Evolutionary conservation across 345 rosid genomes (phyloP), one percentile per base, ranked within the genome.

Genomic region (Syzygium grande): DNA sequence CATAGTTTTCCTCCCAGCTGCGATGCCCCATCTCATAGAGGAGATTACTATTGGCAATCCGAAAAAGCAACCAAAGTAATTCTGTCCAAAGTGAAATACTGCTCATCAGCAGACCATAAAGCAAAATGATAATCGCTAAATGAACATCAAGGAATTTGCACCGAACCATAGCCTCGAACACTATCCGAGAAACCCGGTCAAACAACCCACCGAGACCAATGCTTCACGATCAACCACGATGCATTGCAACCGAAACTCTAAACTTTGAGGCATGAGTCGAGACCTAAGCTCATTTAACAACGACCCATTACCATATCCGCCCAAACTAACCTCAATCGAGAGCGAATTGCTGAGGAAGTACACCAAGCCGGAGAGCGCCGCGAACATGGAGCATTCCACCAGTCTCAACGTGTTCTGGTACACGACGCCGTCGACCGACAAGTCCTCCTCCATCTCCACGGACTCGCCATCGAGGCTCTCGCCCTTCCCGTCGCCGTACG

Each of bases 31-130:
- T 91, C 99, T 94, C 92, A 96, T 89, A 3, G 98, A 96, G 86
- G 99, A 92, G 84, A 97, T 91, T 87, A 97, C 99, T 27, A 95
- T 93, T 14, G 99, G 99, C 93, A 97, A 88, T 11, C 99, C 91
- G 89, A 97, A 97, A 90, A 97, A 96, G 89, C 99, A 95, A 46
- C 99, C 99, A 85, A 97, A 97, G 94, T 97, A 97, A 90, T 94
- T 97, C 99, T 97, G 98, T 85, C 9, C 55, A 84, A 84, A 90
- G 89, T 5, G 23, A 61, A 54, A 87, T 34, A 14, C 65, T 21
- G 73, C 53, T 65, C 52, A 86, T 65, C 52, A 86, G 84, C 11
- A 22, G 30, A 27, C 49, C 85, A 73, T 22, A 73, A 9, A 34
- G 80, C 80, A 19, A 34, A 17, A 23, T 56, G 61, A 56, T 25